Conservation (phyloP, 495 filamentous ascomycete genomes). For the Penicillium bovifimosum region DNA sequence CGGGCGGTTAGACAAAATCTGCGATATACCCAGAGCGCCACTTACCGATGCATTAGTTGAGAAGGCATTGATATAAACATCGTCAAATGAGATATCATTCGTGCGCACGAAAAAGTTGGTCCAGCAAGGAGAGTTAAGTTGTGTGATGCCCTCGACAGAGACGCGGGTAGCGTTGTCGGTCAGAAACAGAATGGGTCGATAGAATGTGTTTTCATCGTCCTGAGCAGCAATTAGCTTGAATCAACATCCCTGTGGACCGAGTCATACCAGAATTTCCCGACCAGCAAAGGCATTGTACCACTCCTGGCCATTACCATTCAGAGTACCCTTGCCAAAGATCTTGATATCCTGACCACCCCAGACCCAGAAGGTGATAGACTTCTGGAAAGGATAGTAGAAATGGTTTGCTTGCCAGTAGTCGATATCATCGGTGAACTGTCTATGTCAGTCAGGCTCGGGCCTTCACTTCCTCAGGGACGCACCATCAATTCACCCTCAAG, state of each 20-base stretch:
- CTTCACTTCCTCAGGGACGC: background rate
- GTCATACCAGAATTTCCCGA: slow-evolving; percentile 36
- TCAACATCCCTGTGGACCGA: background rate
- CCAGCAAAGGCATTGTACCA: slow-evolving; percentile 48
- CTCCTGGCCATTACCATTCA: slow-evolving; percentile 52
- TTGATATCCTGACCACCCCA: slow-evolving; percentile 55
- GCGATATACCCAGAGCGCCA: background rate
- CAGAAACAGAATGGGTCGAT: slow-evolving; percentile 52
- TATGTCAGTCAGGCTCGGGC: background rate
- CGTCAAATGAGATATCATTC: slow-evolving; percentile 46
- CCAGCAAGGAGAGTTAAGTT: slow-evolving; percentile 56
- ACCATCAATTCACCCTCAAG: slow-evolving; percentile 51
- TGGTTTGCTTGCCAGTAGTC: slow-evolving; percentile 54
- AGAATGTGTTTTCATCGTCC: slow-evolving; percentile 46
- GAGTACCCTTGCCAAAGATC: slow-evolving; percentile 47
- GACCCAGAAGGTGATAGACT: slow-evolving; percentile 56
- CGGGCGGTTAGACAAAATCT: background rate
- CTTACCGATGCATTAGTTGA: slow-evolving; percentile 46
- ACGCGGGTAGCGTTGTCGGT: slow-evolving; percentile 52
- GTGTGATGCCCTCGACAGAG: slow-evolving; percentile 49
- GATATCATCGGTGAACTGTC: slow-evolving; percentile 52
- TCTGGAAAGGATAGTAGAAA: slow-evolving; percentile 53
- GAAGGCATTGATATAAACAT: slow-evolving; percentile 48
- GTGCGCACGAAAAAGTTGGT: slow-evolving; percentile 52
- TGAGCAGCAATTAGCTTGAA: slow-evolving; percentile 8